These are phyloP conservation scores for Amanita polypyramis DNA, from an alignment of 768 basidiomycete species.

Conservation along the genomic window DNA sequence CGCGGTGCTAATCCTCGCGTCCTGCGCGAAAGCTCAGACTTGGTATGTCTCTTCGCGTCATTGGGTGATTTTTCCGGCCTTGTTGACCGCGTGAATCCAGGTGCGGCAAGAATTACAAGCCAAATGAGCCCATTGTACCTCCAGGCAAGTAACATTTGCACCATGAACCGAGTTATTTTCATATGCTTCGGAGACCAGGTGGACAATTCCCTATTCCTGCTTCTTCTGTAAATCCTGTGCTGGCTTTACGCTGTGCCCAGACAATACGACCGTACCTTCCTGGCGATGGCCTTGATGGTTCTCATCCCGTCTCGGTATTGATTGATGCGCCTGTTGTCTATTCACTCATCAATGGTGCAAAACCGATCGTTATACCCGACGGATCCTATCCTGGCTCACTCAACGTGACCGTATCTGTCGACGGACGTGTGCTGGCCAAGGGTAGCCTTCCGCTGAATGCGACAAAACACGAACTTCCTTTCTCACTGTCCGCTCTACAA, in stretches of 20 bases:
- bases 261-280: slow-evolving; percentile 51
- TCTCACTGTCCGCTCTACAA: slow-evolving; percentile 34
- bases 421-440: slow-evolving; percentile 31
- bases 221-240: slow-evolving; percentile 27
- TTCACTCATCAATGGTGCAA: slow-evolving; percentile 34
- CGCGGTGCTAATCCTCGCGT: not conserved
- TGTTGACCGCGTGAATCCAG: slow-evolving; percentile 10
- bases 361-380: slow-evolving; percentile 24
- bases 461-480: slow-evolving; percentile 36
- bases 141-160: slow-evolving; percentile 26
- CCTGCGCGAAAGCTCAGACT: too few relatives aligned
- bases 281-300: slow-evolving; percentile 27
- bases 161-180: slow-evolving; percentile 8
- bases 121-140: slow-evolving; percentile 26
- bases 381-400: slow-evolving; percentile 15
- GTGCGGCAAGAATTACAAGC: slow-evolving; percentile 50
- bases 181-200: slow-evolving; percentile 11
- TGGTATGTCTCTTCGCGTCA: not conserved
- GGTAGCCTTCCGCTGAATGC: slow-evolving; percentile 41
- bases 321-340: slow-evolving; percentile 42
- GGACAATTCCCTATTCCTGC: slow-evolving; percentile 35
- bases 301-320: slow-evolving; percentile 30
- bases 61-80: not conserved
- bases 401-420: slow-evolving; percentile 32
- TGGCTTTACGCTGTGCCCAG: slow-evolving; percentile 48